Evolutionary conservation across 2,329 filamentous ascomycete genomes (phyloP).

Genomic region (Colletotrichum theobromicola): DNA sequence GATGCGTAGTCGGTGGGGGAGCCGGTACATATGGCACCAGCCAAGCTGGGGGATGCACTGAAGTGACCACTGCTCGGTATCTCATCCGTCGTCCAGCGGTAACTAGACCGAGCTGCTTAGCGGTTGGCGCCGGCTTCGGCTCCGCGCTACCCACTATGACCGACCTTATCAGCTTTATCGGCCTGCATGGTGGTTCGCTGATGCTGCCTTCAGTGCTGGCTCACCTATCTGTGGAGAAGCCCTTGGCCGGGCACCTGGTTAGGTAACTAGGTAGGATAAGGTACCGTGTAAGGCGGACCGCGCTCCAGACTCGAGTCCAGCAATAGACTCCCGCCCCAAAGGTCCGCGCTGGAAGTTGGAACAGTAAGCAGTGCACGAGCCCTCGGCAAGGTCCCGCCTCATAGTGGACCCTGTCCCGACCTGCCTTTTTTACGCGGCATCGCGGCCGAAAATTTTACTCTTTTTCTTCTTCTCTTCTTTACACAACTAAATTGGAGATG

Average conservation of each 20-base stretch:
- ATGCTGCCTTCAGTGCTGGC: too few relatives aligned
- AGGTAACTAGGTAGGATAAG: not conserved
- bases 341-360: not conserved
- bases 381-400: not conserved
- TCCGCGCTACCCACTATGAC: not conserved
- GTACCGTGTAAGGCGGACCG: not conserved
- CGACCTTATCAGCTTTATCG: not conserved
- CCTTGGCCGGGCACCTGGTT: not conserved
- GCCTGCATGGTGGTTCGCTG: not conserved
- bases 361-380: not conserved
- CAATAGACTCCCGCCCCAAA: not conserved
- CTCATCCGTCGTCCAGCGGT: not conserved
- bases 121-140: not conserved
- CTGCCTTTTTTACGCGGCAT: constrained; percentile 11
- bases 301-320: not conserved
- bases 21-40: constrained; percentile 9
- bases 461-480: constrained; percentile 48
- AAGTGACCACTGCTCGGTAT: not conserved
- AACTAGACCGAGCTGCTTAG: constrained; percentile 2
- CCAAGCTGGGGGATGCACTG: not conserved
- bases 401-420: not conserved
- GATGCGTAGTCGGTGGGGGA: not conserved
- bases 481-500: constrained; percentile 82
- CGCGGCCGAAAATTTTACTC: constrained; percentile 15
- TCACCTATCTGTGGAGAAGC: not conserved